Evolutionary conservation across 495 filamentous ascomycete genomes (phyloP), one percentile per base, ranked within the genome.

Genomic region (Darksidea phi): DNA sequence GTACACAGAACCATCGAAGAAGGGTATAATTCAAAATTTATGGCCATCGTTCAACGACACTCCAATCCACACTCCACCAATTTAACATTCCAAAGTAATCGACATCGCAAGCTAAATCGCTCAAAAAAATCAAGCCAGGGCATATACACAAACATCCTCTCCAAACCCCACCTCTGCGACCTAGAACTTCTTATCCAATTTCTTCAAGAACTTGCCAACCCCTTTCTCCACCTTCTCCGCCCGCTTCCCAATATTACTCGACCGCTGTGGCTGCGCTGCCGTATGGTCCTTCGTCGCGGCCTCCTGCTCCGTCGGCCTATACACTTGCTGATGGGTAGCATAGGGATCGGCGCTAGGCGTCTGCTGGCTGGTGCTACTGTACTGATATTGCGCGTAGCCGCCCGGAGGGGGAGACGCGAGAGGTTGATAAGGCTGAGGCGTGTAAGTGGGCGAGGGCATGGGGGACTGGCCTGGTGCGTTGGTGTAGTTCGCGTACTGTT

Each of bases 161-260:
- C 28, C 3, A 10, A 49, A 23, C 6, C 23, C 24, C 3, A 8
- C 11, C 11, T 49, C 15, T 5, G 21, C 17, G 24, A 6, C 11
- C 71, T 78, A 87, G 72, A 93, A 83, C 70, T 83, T 88, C 82
- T 94, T 94, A 79, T 96, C 91, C 69, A 96, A 77, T 75, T 84
- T 91, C 84, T 91, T 95, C 68, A 96, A 77, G 72, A 95, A 86
- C 36, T 86, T 79, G 57, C 87, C 86, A 13, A 95, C 84, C 2
- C 87, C 85, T 72, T 84, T 87, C 76, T 96, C 91, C 48, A 94
- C 63, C 64, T 80, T 78, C 1, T 78, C 81, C n/a, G 86, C 85
- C 45, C 79, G 75, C 52, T 87, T 82, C 65, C 92, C 90, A 23
- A 95, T 68, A 69, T 79, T 87, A 17, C 81, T 79, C 17, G 75